phyloP scores from a whole-genome alignment of 352 stramenopile species.

The Blastocystis hominis region DNA sequence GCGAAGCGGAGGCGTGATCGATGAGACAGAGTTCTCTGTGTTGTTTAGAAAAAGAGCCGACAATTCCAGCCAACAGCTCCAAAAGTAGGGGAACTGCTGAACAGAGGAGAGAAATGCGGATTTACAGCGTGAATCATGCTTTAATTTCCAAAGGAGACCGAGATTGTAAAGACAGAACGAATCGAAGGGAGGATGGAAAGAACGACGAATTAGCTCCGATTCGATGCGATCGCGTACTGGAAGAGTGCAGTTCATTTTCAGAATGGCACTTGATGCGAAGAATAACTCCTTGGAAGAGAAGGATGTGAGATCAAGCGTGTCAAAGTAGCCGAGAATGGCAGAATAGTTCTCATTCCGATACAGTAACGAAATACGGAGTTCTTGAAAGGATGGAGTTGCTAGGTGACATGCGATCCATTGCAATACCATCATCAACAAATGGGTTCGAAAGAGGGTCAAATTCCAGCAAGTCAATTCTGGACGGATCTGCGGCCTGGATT shows the following conservation, averaged over 20 bases:
- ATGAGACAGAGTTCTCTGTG: neutral
- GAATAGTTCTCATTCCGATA: neutral
- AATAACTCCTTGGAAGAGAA: neutral
- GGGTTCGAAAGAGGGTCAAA: neutral
- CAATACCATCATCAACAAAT: neutral
- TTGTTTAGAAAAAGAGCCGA: neutral
- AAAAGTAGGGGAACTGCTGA: slow-evolving; percentile 22
- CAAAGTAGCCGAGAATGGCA: neutral
- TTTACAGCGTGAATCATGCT: neutral
- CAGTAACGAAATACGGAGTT: neutral
- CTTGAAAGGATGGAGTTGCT: neutral
- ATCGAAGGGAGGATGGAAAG: neutral
- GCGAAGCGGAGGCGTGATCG: neutral
- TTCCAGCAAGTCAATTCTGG: neutral
- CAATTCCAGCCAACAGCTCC: slow-evolving; percentile 22
- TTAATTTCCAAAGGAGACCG: neutral
- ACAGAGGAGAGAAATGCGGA: slow-evolving; percentile 20
- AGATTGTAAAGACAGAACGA: slow-evolving; percentile 10
- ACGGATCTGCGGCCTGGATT: neutral
- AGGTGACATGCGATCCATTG: neutral
- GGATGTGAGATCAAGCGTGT: neutral
- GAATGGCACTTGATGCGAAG: neutral
- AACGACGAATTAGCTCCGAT: neutral
- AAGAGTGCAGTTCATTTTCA: neutral
- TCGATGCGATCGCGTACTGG: neutral